Percentiles rank a stretch among this genome's conserved stretches.
These are phyloP conservation scores for Pseudodiploospora longispora DNA, from an alignment of 2,329 filamentous ascomycete species.

Conservation along the genomic window DNA sequence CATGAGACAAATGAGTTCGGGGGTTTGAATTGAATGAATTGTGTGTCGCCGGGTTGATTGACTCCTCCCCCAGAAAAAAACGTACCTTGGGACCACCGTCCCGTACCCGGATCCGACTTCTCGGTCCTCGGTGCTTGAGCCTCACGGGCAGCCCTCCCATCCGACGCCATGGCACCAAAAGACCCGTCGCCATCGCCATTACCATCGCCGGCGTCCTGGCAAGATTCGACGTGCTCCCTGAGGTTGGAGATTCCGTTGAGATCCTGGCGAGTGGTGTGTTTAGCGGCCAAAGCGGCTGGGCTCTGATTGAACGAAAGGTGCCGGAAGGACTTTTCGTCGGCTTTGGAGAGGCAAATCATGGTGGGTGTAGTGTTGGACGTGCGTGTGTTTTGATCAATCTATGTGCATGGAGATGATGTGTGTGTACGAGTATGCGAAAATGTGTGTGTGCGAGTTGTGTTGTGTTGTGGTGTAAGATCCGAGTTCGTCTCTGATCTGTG, in stretches of 20 bases:
- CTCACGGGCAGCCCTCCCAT: constrained; percentile 13
- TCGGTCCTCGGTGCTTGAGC: constrained; percentile 10
- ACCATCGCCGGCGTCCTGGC: constrained; percentile 23
- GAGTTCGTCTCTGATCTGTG: no score
- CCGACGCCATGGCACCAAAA: constrained; percentile 9
- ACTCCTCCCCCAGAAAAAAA: background rate
- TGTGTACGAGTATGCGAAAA: no score
- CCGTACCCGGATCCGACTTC: constrained; percentile 15
- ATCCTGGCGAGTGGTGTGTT: constrained; percentile 46
- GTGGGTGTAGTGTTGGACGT: background rate
- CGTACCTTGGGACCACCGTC: constrained; percentile 23
- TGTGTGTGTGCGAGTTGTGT: no score
- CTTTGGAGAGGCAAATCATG: constrained; percentile 50
- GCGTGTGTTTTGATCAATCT: no score
- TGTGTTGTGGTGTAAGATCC: no score
- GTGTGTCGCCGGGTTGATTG: no score
- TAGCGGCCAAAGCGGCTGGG: constrained; percentile 38
- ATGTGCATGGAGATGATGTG: no score
- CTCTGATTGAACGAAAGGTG: constrained; percentile 47
- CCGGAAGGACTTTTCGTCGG: constrained; percentile 39
- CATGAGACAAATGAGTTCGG: no score
- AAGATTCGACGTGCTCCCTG: constrained; percentile 32
- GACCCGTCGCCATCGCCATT: constrained; percentile 13
- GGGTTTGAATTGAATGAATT: no score
- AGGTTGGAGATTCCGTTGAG: constrained; percentile 47